Base-by-base conservation (phyloP, 2,329 filamentous ascomycete species). In the Aspergillus pseudoviridinutans region DNA sequence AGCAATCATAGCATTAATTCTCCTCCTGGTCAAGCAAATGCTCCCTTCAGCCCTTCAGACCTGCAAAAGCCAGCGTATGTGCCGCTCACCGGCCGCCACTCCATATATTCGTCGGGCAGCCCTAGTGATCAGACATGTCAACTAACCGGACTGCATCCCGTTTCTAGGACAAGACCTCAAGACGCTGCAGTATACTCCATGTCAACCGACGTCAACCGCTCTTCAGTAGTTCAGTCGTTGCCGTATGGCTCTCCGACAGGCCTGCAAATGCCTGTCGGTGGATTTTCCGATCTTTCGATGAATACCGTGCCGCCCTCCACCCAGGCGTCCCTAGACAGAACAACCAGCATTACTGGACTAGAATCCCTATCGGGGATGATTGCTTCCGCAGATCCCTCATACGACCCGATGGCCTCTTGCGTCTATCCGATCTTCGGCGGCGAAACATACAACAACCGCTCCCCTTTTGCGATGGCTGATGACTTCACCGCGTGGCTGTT, bases 401-500 rank as follows among this genome's bases (percentile, higher is more conserved):
- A 76, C 14, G 77, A 78, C 50, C 66, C 73, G 20, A 69, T 73
- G 53, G 66, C 69, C 12, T 66, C 69, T 4, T 78, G 72, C 58
- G 71, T 89, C 4, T 90, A 95, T 65, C 91, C 93, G 0, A 88
- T 97, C 27, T 97, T 97, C 74, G 91, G 91, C 17, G 87, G 84
- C 27, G 91, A 96, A 66, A 88, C 85, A 20, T 87, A 91, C 59
- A 92, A 91, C 59, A 92, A 90, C 65, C 90, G 93, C 57, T 96
- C 92, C 2, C 92, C 93, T 0, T 93, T 93, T 69, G 87, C 89
- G 8, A 89, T 95, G 78, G 88, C 90, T 0, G 91, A 95, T 69
- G 91, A 96, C 68, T 94, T 94, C 67, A 87, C 92, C 62, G 87
- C 88, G 4, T 96, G 89, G 80, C 75, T 95, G 27, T 95, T 95